Evolutionary conservation across 192 early-diverging fungal genomes (phyloP).

Genomic region (Coemansia sp.): DNA sequence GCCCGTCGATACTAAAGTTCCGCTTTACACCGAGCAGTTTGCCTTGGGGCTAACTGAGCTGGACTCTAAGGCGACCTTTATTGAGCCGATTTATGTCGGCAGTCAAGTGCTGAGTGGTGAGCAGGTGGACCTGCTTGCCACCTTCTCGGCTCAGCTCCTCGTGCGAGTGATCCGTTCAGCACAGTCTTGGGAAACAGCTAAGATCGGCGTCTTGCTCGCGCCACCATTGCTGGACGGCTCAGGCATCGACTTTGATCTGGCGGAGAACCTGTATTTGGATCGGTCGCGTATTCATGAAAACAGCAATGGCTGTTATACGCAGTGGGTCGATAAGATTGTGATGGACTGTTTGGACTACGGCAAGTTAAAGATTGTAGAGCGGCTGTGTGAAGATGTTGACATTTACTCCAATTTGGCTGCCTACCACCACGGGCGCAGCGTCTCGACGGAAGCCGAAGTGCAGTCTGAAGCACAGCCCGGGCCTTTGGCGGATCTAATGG

Average conservation of each 20-base stretch:
- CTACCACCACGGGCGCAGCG: constrained; percentile 16
- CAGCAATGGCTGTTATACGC: neutral
- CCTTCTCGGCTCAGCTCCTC: constrained; percentile 58
- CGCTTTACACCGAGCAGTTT: constrained; percentile 35
- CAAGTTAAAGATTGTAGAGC: constrained; percentile 30
- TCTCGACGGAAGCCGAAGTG: neutral
- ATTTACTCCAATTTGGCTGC: constrained; percentile 31
- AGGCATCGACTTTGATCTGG: constrained; percentile 33
- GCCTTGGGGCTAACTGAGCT: neutral
- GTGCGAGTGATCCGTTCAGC: constrained; percentile 50
- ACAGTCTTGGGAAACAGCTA: constrained; percentile 53
- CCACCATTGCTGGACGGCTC: constrained; percentile 42
- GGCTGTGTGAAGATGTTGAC: constrained; percentile 25
- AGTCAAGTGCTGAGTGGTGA: constrained; percentile 27
- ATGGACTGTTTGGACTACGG: constrained; percentile 47
- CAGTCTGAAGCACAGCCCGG: neutral
- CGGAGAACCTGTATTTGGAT: constrained; percentile 18
- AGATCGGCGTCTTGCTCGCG: constrained; percentile 58
- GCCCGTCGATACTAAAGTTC: constrained; percentile 25
- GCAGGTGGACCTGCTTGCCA: constrained; percentile 46
- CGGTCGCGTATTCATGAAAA: constrained; percentile 9
- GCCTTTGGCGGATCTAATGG: neutral
- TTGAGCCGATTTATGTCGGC: constrained; percentile 21
- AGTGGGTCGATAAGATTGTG: constrained; percentile 11
- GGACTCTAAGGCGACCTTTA: constrained; percentile 8